These are phyloP conservation scores for Durio zibethinus DNA, from an alignment of 345 rosid genomes.

Conservation along the genomic window DNA sequence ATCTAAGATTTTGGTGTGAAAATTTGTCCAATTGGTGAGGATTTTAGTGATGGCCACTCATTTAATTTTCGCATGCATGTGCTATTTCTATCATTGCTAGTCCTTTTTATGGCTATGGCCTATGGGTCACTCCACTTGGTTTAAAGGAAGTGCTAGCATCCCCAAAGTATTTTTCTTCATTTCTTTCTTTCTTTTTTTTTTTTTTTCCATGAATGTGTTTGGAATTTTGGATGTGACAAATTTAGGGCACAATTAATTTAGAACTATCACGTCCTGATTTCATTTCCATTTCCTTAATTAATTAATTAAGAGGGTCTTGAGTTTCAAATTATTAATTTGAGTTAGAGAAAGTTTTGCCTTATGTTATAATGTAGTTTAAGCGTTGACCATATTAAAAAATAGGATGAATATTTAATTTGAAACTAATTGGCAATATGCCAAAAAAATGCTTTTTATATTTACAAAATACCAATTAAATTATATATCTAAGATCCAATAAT, in stretches of 20 bases:
- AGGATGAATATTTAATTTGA: no score
- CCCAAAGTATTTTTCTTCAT: background rate
- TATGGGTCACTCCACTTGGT: slow-evolving; percentile 1
- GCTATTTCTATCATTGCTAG: background rate
- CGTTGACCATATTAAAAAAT: no score
- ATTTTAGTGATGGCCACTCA: slow-evolving; percentile 10
- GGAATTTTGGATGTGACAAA: background rate
- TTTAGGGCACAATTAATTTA: background rate
- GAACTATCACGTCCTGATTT: no score
- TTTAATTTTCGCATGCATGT: slow-evolving; percentile 4
- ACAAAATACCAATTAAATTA: no score
- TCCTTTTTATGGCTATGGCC: background rate
- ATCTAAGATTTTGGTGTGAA: background rate
- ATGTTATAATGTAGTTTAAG: no score
- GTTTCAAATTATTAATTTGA: background rate
- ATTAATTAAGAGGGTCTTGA: no score
- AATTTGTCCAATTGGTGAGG: background rate
- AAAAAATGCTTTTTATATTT: no score
- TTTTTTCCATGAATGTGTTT: background rate
- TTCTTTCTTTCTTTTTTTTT: background rate
- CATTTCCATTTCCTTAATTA: no score
- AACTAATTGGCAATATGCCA: no score
- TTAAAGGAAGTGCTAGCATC: background rate
- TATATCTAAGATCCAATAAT: no score
- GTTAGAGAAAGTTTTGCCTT: background rate